Evolutionary conservation across 164 flowering plant genomes (phyloP).

Genomic region (Malania oleifera): DNA sequence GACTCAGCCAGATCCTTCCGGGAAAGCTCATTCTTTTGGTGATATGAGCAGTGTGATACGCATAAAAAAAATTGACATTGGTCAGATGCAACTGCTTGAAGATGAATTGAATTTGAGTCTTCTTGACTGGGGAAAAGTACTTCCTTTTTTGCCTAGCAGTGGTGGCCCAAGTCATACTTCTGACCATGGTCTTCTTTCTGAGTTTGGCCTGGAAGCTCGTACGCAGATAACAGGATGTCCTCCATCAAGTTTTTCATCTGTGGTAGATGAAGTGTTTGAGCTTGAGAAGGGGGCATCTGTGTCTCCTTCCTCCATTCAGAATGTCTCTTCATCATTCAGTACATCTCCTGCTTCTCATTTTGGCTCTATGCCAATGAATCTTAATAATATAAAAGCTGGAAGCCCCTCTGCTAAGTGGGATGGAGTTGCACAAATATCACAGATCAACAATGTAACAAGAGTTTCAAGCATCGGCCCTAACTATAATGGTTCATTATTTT

Average conservation of each 20-base stretch:
- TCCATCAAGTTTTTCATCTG: conserved; percentile 61
- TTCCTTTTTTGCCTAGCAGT: conserved; percentile 34
- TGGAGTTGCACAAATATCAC: conserved; percentile 41
- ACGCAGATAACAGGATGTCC: conserved; percentile 25
- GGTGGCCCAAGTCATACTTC: conserved; percentile 36
- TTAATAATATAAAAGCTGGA: conserved; percentile 43
- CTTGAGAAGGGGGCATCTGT: conserved; percentile 61
- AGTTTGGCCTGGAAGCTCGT: conserved; percentile 42
- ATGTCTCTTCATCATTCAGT: conserved; percentile 35
- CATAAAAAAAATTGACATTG: conserved; percentile 58
- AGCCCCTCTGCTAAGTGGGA: conserved; percentile 63
- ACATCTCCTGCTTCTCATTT: conserved; percentile 41
- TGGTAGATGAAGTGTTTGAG: conserved; percentile 90
- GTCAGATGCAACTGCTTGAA: conserved; percentile 68
- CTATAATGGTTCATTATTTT: conserved; percentile 33
- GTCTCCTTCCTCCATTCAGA: conserved; percentile 31
- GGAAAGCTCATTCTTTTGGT: conserved; percentile 33
- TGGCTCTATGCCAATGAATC: conserved; percentile 38
- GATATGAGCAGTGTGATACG: conserved; percentile 50
- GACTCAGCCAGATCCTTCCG: conserved; percentile 52
- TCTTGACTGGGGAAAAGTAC: conserved; percentile 42
- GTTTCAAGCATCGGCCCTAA: conserved; percentile 26
- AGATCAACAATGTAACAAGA: conserved; percentile 30
- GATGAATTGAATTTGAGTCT: conserved; percentile 80
- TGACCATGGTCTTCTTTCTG: conserved; percentile 47